phyloP scores from a whole-genome alignment of 2,329 filamentous ascomycete species.

The Rhexocercosporidium sp. region DNA sequence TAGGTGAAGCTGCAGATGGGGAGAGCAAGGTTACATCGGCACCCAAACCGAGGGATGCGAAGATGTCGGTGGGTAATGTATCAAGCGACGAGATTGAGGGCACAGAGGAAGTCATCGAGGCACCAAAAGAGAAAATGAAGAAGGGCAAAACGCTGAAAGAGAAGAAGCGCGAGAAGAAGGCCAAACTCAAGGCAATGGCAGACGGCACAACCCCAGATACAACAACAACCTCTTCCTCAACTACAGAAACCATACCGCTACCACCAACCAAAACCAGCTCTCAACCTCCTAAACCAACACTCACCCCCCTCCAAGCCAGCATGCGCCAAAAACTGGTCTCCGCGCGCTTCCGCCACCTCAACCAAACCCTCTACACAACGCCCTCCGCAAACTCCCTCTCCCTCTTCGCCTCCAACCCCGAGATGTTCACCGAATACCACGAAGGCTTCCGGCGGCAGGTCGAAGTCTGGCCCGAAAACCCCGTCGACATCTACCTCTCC shows the following conservation, averaged over 20 bases:
- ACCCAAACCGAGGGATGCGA: not conserved
- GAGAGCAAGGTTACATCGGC: slow-evolving; percentile 30
- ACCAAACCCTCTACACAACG: slow-evolving; percentile 94
- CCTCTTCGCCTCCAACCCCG: slow-evolving; percentile 83
- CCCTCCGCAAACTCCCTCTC: slow-evolving; percentile 82
- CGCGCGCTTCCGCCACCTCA: slow-evolving; percentile 95
- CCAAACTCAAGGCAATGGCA: slow-evolving; percentile 23
- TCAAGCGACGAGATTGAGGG: not conserved
- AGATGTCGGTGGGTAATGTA: slow-evolving; percentile 27
- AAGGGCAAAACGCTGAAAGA: slow-evolving; percentile 44
- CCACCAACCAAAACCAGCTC: slow-evolving; percentile 43
- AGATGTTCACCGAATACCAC: slow-evolving; percentile 97
- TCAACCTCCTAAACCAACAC: slow-evolving; percentile 54
- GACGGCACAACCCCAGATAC: slow-evolving; percentile 10
- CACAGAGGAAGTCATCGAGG: not conserved
- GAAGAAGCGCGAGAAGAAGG: slow-evolving; percentile 45
- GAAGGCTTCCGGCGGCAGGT: slow-evolving; percentile 96
- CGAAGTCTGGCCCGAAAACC: slow-evolving; percentile 94
- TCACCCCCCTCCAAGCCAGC: slow-evolving; percentile 90
- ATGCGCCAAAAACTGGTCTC: slow-evolving; percentile 97
- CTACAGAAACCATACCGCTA: slow-evolving; percentile 12
- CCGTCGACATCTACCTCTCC: slow-evolving; percentile 83
- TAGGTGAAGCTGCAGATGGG: slow-evolving; percentile 38
- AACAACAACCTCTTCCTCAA: slow-evolving; percentile 7
- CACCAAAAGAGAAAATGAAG: slow-evolving; percentile 37